Evolutionary conservation across 2,329 filamentous ascomycete species (phyloP), one percentile per base, ranked within the genome.

Genomic region (Fusarium paranaense): DNA sequence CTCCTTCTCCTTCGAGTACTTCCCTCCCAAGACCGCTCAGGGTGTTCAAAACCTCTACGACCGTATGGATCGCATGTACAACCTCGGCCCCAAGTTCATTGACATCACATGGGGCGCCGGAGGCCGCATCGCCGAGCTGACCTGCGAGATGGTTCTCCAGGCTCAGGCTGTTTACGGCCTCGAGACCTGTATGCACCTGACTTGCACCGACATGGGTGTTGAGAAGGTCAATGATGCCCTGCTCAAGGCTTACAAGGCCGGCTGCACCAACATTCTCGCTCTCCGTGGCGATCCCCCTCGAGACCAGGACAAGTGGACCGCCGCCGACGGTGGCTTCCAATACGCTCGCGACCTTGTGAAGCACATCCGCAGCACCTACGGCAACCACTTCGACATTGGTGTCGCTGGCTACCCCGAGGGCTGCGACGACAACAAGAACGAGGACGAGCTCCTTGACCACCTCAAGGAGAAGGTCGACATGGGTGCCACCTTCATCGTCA

Each of bases 21-120:
- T 99, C 85, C 97, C 97, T 61, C 97, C 97, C 42, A 99, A 99
- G 87, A 99, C 97, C 9, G 93, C 94, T 13, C 94, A 97, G 86
- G 97, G 97, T 88, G 96, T 99, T 14, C 97, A 99, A 86, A 99
- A 99, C 83, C 92, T 99, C 67, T 99, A 99, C 88, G 97, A 99
- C 79, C 94, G 97, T 78, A 98, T 99, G 94, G 97, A 99, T 85
- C 95, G 95, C 85, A 99, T 99, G 97, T 95, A 98, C 84, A 91
- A 93, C 80, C 90, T 97, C 73, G 97, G 95, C 2, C 97, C 96
- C 73, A 93, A 95, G 80, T 99, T 99, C 87, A 95, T 99, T 82
- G 97, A 99, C 84, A 93, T 99, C 80, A 99, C 97, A 72, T 99
- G 97, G 97, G 97, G 97, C 73, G 97, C 97, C 62, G 97, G 97